Evolutionary conservation across 768 basidiomycete species (phyloP), one percentile per base, ranked within the genome.

Genomic region (Jaapia argillacea): DNA sequence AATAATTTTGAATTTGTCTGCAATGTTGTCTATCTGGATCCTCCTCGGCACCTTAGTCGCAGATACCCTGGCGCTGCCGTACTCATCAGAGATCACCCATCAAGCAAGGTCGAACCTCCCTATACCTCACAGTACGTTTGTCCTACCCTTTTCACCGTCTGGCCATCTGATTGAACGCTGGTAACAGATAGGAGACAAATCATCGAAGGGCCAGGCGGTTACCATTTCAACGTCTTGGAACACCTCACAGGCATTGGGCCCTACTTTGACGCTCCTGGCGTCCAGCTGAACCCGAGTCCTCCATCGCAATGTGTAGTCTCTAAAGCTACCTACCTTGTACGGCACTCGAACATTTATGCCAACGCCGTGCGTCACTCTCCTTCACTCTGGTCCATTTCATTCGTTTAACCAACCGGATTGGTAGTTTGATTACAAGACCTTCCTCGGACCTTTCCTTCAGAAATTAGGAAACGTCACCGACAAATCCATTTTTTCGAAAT

Each of bases 301-400:
- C 51, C 51, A 2, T 35, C 44, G 4, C 44, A 44, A 2, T 52
- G 51, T 28, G n/a, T 22, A 2, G 51, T 50, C 21, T 41, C 24
- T n/a, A 48, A 45, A 31, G 51, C 51, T 4, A 45, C 49, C 0
- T 53, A 53, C 27, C 38, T 53, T 16, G 41, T 50, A 7, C 46
- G 51, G 3, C 48, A 52, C 38, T 53, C 51, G 3, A 50, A 53
- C 27, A 53, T 50, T 5, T 50, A 53, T 24, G 51, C 49, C 24
- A 52, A 52, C 16, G 51, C 49, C 21, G 28, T 33, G 16, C 16
- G 28, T 33, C n/a, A 33, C 28, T 10, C 10, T 33, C 28, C 28
- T 33, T 10, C 28, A 33, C 28, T 33, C 28, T 33, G 28, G 28
- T 33, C 28, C 16, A 10, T 33, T 16, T 33, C 28, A 33, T 16